phyloP scores from a whole-genome alignment of 441 rosid genomes.

The Populus hybrid region DNA sequence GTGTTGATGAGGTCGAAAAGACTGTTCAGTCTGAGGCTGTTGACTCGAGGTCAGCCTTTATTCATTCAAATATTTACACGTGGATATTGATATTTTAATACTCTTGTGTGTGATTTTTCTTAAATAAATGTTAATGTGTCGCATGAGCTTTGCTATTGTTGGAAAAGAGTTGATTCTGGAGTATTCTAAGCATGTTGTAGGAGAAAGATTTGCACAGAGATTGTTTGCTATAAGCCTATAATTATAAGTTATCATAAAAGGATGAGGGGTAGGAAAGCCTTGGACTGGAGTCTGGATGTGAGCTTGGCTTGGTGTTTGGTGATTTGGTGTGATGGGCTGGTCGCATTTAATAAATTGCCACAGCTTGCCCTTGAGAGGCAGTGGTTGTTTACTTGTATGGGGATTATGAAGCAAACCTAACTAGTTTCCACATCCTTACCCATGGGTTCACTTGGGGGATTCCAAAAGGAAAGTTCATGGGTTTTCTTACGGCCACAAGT shows the following conservation, averaged over 20 bases:
- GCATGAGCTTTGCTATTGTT: neutral
- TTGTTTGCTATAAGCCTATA: neutral
- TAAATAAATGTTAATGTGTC: neutral
- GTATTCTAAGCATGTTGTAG: neutral
- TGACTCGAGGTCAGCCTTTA: constrained; percentile 56
- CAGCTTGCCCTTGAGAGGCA: neutral
- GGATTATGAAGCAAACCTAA: neutral
- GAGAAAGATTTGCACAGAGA: neutral
- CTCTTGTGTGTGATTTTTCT: neutral
- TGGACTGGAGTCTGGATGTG: neutral
- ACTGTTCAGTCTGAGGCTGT: constrained; percentile 72
- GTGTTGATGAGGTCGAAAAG: constrained; percentile 73
- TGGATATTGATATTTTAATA: neutral
- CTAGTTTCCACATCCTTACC: neutral
- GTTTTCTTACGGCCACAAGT: neutral
- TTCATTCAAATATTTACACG: neutral
- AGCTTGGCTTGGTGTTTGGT: neutral
- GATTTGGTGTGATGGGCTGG: neutral
- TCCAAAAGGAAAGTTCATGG: neutral
- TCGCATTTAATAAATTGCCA: neutral
- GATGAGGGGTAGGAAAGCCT: neutral
- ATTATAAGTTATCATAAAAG: neutral
- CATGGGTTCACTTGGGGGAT: neutral
- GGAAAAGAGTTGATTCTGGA: neutral
- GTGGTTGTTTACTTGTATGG: neutral